Evolutionary conservation across 2,329 filamentous ascomycete species (phyloP).

Genomic region (Talaromyces sp.): DNA sequence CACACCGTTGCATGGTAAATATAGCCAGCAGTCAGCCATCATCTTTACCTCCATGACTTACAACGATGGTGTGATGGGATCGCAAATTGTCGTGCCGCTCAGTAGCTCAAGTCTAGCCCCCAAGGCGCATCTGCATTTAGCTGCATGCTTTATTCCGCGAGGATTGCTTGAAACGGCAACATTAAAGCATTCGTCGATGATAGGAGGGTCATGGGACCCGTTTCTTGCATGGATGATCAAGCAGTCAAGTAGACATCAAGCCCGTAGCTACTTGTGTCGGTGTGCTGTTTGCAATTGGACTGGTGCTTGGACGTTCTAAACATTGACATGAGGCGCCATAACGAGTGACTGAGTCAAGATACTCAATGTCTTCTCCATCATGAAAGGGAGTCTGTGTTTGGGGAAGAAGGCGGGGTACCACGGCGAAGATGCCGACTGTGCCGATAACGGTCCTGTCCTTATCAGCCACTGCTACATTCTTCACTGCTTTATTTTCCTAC

Average conservation of each 20-base stretch:
- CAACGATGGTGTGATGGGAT: background rate
- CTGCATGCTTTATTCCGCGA: background rate
- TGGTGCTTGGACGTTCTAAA: background rate
- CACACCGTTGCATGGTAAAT: background rate
- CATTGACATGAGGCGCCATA: too few relatives aligned
- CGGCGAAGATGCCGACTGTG: background rate
- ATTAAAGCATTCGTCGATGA: background rate
- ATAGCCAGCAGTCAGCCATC: background rate
- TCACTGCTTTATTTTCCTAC: background rate
- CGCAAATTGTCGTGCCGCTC: background rate
- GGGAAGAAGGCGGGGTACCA: background rate
- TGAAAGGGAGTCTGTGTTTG: background rate
- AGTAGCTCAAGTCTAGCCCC: background rate
- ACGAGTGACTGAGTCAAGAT: too few relatives aligned
- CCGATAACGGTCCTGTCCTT: background rate
- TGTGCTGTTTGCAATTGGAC: background rate
- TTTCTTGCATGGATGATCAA: background rate
- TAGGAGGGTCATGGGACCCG: background rate
- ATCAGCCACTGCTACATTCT: background rate
- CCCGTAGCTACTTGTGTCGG: background rate
- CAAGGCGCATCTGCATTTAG: background rate
- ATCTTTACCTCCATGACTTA: background rate
- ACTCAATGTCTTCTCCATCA: too few relatives aligned
- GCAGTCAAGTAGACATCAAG: background rate
- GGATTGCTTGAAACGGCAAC: background rate